A percentile compares a stretch with the other conserved stretches of the same genome.
These are phyloP conservation scores for Crucibulum laeve DNA, from an alignment of 768 basidiomycete species.

Conservation along the genomic window DNA sequence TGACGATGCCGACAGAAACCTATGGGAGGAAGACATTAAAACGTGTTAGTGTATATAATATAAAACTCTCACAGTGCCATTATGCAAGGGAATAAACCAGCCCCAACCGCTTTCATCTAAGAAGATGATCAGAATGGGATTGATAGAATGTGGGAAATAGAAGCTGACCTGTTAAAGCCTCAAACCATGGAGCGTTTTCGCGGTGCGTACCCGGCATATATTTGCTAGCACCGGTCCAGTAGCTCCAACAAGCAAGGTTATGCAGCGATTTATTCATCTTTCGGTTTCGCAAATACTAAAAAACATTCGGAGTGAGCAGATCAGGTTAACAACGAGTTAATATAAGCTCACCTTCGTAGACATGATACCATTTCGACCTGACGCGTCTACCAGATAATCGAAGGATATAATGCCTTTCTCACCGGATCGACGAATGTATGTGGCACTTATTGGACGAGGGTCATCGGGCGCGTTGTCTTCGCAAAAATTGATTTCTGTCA, in stretches of 20 bases:
- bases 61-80: constrained; percentile 26
- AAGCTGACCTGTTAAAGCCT: constrained; percentile 23
- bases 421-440: constrained; percentile 18
- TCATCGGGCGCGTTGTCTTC: constrained; percentile 7
- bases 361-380: constrained; percentile 30
- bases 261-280: constrained; percentile 24
- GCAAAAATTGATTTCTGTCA: constrained; percentile 21
- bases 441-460: constrained; percentile 18
- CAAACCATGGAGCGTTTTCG: constrained; percentile 31
- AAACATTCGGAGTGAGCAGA: neutral
- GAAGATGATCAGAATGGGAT: neutral
- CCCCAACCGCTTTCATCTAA: constrained; percentile 51
- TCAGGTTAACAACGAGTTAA: neutral
- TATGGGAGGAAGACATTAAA: neutral
- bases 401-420: constrained; percentile 22
- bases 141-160: neutral
- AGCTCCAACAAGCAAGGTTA: constrained; percentile 31
- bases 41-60: neutral
- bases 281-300: constrained; percentile 25
- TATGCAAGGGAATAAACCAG: constrained; percentile 55
- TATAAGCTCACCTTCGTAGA: constrained; percentile 23
- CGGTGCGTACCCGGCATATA: constrained; percentile 25
- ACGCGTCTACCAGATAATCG: constrained; percentile 30
- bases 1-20: constrained; percentile 50
- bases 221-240: constrained; percentile 23